Evolutionary conservation across 148 eudicot genomes (phyloP).

Genomic region (Heliosperma pusillum): DNA sequence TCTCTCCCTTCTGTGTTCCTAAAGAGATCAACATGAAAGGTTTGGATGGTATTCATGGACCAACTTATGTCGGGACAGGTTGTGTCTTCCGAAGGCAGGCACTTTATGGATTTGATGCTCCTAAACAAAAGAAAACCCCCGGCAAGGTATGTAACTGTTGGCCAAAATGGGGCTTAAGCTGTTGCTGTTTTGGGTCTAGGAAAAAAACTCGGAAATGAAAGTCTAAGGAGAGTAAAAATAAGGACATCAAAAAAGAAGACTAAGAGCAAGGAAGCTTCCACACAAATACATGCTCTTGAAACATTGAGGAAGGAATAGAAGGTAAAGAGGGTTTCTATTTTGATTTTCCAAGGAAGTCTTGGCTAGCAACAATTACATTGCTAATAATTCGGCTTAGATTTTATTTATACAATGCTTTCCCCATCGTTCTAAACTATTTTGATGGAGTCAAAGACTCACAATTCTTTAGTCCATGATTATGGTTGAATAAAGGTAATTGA

Average conservation of each 20-base stretch:
- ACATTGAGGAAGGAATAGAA: slow-evolving; percentile 95
- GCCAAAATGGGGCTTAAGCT: slow-evolving; percentile 78
- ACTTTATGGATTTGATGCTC: slow-evolving; percentile 84
- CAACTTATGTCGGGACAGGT: slow-evolving; percentile 84
- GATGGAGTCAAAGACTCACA: not conserved
- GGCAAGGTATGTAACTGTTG: slow-evolving; percentile 81
- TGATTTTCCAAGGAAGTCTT: not conserved
- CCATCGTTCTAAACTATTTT: not conserved
- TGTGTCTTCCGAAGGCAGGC: slow-evolving; percentile 87
- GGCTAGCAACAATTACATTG: not conserved
- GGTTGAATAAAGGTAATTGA: not conserved
- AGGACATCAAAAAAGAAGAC: slow-evolving; percentile 55
- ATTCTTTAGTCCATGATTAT: not conserved
- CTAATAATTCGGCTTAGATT: not conserved
- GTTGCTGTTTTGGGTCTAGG: slow-evolving; percentile 49
- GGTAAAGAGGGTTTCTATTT: slow-evolving; percentile 37
- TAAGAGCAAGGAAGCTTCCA: slow-evolving; percentile 56
- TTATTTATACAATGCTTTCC: not conserved
- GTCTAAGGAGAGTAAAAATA: slow-evolving; percentile 41
- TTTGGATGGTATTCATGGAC: slow-evolving; percentile 92
- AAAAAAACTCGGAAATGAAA: slow-evolving; percentile 61
- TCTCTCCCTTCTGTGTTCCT: not conserved
- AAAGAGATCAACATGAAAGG: slow-evolving; percentile 90
- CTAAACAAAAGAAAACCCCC: slow-evolving; percentile 61
- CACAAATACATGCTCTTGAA: slow-evolving; percentile 92